Base-by-base conservation (phyloP, 345 rosid species). In the Arabidopsis arenosa region DNA sequence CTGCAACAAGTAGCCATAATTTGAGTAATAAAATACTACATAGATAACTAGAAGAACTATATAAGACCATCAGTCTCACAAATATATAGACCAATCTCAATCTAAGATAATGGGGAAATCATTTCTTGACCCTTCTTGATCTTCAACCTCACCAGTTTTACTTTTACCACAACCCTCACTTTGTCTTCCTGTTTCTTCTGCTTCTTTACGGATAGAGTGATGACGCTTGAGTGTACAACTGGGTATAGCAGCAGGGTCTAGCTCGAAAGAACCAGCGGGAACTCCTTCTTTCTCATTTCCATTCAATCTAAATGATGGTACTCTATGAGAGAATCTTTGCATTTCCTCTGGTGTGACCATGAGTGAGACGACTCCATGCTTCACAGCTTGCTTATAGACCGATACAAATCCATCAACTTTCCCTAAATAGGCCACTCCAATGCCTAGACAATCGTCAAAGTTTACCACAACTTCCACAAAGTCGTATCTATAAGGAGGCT, bases 391-490 rank as follows among this genome's bases (percentile, higher is more conserved):
- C 79, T 68, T 71, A 73, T 82, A 94, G 21, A 92, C 72, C 52
- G 90, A 80, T 36, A 92, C 88, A 64, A 94, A 94, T 18, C 97
- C 97, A 36, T 82, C 75, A 62, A 90, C 85, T 70, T 92, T 94
- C 53, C 78, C 80, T 81, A 94, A 59, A 74, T 76, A 83, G 33
- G 88, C 65, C 81, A 94, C 96, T 36, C 79, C 82, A 63, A 90
- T 68, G 7, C 98, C 97, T 32, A 7, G 7, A 10, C 13, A 4
- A 23, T 80, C 73, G 0, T 49, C 43, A 48, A 77, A 86, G 75
- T 85, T 83, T 7, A 80, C 44, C 68, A 88, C 13, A 15, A 93
- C 75, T 82, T 86, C 92, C 63, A 87, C 97, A 75, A 83, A 81
- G 70, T 92, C 95, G 41, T 44, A 91, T 53, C 51, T 69, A 58